phyloP scores from a whole-genome alignment of 2,329 filamentous ascomycete genomes.

The Aschersonia sp. region DNA sequence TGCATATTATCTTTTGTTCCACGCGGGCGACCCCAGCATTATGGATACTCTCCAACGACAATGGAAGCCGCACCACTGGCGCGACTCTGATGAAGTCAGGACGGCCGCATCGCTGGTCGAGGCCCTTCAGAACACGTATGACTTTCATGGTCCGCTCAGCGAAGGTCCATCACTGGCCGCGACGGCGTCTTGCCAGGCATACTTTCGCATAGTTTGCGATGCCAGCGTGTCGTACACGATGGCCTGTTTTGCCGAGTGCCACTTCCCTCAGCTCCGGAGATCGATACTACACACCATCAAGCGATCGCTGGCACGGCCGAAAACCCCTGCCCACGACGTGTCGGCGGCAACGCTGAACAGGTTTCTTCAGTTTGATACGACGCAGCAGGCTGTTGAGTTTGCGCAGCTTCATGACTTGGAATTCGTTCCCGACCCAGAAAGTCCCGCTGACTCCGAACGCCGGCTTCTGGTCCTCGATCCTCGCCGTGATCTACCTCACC shows the following conservation, averaged over 20 bases:
- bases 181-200: conserved; percentile 34
- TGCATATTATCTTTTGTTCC: conserved; percentile 49
- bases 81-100: conserved; percentile 40
- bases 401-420: conserved; percentile 41
- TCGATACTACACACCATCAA: conserved; percentile 41
- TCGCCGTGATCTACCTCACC: conserved; percentile 28
- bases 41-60: conserved; percentile 36
- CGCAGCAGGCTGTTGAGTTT: conserved; percentile 51
- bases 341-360: conserved; percentile 40
- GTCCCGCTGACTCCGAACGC: conserved; percentile 19
- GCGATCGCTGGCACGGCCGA: conserved; percentile 38
- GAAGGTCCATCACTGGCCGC: conserved; percentile 33
- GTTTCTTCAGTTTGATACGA: conserved; percentile 51
- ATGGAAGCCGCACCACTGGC: conserved; percentile 42
- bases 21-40: conserved; percentile 43
- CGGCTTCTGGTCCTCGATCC: conserved; percentile 30
- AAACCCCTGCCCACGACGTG: conserved; percentile 44
- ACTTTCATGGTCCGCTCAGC: conserved; percentile 41
- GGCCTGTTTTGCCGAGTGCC: conserved; percentile 55
- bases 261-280: conserved; percentile 46
- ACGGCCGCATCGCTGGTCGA: conserved; percentile 47
- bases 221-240: conserved; percentile 49
- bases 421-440: conserved; percentile 25
- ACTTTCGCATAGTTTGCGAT: conserved; percentile 45
- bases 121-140: conserved; percentile 41